Percentiles rank a stretch among this genome's conserved stretches.
Evolutionary conservation across 1,139 yeast genomes (phyloP).

Genomic region (Taphrina communis): DNA sequence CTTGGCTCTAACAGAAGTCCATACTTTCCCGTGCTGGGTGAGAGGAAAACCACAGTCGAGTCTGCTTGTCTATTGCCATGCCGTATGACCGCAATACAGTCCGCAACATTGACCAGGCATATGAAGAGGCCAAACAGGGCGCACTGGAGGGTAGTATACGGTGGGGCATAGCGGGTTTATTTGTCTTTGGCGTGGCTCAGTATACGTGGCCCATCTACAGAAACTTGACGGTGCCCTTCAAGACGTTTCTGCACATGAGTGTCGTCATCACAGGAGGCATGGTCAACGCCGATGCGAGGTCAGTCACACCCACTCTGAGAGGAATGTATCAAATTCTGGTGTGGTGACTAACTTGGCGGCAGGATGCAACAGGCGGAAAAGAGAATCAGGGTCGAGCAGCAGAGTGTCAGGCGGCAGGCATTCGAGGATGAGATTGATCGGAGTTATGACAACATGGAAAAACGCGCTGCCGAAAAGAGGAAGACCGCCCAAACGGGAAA

Average conservation of each 20-base stretch:
- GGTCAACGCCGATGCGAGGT: constrained; percentile 36
- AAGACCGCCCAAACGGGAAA: constrained; percentile 1
- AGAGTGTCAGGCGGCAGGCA: constrained; percentile 29
- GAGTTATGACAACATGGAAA: constrained; percentile 33
- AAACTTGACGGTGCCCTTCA: constrained; percentile 38
- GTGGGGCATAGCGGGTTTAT: constrained; percentile 37
- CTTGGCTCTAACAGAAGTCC: too few relatives aligned
- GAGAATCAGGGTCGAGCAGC: constrained; percentile 31
- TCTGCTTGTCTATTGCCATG: background rate
- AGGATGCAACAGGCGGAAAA: constrained; percentile 39
- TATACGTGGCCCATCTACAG: constrained; percentile 39
- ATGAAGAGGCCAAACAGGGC: constrained; percentile 36
- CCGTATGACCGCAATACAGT: constrained; percentile 32
- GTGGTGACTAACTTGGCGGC: too few relatives aligned
- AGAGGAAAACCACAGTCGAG: too few relatives aligned
- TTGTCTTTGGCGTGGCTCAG: constrained; percentile 39
- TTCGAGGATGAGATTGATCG: constrained; percentile 39
- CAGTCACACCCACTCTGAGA: background rate
- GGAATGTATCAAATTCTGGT: too few relatives aligned
- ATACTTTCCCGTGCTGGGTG: too few relatives aligned
- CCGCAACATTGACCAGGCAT: constrained; percentile 35
- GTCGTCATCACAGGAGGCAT: constrained; percentile 37
- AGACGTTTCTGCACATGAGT: constrained; percentile 31
- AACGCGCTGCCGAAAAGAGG: constrained; percentile 18
- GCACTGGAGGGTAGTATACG: constrained; percentile 30